Percentiles rank a stretch among this genome's conserved stretches.
phyloP scores from a whole-genome alignment of 805 yeast species.

The Ogataea haglerorum region DNA sequence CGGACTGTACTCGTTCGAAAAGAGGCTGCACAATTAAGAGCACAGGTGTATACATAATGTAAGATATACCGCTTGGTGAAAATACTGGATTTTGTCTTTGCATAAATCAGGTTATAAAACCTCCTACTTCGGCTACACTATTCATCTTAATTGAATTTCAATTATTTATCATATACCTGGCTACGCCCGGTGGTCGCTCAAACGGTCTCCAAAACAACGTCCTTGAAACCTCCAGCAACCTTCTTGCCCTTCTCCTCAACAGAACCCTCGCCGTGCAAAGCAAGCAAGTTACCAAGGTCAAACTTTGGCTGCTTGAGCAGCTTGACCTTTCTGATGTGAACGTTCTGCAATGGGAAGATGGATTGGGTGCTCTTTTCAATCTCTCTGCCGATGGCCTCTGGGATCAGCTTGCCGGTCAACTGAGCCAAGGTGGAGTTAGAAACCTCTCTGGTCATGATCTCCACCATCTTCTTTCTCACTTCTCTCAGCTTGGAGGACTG shows the following conservation, averaged over 20 bases:
- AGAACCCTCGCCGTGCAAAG: constrained; percentile 95
- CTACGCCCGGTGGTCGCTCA: constrained; percentile 38
- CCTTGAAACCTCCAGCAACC: constrained; percentile 94
- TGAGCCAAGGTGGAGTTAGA: constrained; percentile 93
- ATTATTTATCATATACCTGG: constrained; percentile 6
- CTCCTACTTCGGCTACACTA: background rate
- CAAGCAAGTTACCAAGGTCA: constrained; percentile 93
- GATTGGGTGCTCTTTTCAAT: constrained; percentile 93
- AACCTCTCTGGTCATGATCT: constrained; percentile 95
- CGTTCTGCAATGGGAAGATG: constrained; percentile 97
- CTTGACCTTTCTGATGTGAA: constrained; percentile 98
- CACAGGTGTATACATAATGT: background rate
- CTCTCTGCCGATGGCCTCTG: constrained; percentile 98
- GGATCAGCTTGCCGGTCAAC: constrained; percentile 94
- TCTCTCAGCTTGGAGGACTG: constrained; percentile 97
- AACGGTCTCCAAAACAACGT: constrained; percentile 96
- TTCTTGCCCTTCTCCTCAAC: constrained; percentile 98
- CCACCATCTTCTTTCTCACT: constrained; percentile 94
- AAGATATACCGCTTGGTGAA: background rate
- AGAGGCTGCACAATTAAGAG: constrained; percentile 82
- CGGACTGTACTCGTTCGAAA: constrained; percentile 94
- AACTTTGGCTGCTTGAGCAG: constrained; percentile 98
- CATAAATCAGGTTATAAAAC: too few species aligned
- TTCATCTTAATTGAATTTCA: constrained; percentile 7
- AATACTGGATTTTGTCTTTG: too few species aligned